Evolutionary conservation across 2,329 filamentous ascomycete genomes (phyloP).

Genomic region (Clarireedia sp.): DNA sequence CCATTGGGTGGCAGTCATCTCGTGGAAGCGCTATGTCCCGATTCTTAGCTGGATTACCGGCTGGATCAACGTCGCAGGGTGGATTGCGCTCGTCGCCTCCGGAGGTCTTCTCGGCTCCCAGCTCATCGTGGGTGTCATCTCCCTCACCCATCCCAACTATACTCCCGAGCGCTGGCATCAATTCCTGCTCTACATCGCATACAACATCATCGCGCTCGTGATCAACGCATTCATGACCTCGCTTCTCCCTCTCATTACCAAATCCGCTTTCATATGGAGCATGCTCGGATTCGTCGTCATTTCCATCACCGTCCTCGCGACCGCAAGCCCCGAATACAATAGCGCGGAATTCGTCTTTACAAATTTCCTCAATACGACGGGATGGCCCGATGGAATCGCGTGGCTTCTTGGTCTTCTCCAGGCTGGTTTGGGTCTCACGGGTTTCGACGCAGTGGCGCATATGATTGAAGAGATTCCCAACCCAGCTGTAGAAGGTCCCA

Average conservation of each 20-base stretch:
- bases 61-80: conserved; percentile 40
- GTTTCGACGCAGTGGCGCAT: conserved; percentile 32
- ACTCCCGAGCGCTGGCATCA: conserved; percentile 38
- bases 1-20: conserved; percentile 49
- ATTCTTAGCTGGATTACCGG: conserved; percentile 38
- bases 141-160: conserved; percentile 41
- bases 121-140: conserved; percentile 45
- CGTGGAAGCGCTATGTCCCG: conserved; percentile 37
- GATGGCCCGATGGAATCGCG: conserved; percentile 42
- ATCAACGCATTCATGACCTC: conserved; percentile 44
- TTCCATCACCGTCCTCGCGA: conserved; percentile 43
- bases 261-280: conserved; percentile 44
- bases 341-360: conserved; percentile 44
- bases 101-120: conserved; percentile 47
- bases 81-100: conserved; percentile 39
- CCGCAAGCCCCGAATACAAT: conserved; percentile 44
- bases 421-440: conserved; percentile 45
- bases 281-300: conserved; percentile 44
- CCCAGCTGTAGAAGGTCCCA: conserved; percentile 41
- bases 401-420: conserved; percentile 46
- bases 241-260: conserved; percentile 41
- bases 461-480: conserved; percentile 48
- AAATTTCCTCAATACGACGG: conserved; percentile 46
- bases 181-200: conserved; percentile 43
- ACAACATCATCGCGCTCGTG: conserved; percentile 36